Base-by-base conservation (phyloP, 202 grass and related monocot genomes). In the Musa balbisiana region DNA sequence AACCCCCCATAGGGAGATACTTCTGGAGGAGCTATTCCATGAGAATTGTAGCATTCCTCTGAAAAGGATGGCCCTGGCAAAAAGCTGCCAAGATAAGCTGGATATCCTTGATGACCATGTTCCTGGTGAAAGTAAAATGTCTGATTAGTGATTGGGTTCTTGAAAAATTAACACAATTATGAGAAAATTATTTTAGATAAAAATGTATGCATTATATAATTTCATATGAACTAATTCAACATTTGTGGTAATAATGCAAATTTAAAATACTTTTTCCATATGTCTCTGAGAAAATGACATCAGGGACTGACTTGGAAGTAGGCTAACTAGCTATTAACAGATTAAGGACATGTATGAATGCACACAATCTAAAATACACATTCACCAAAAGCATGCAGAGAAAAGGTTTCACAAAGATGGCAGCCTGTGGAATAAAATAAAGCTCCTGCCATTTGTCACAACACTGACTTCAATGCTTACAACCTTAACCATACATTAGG, bases 101-200 rank as follows among this genome's bases (percentile, higher is more conserved):
- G 77, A 85, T 91, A 89, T 68, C 73, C 80, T 15, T 71, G 79
- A 69, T 74, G 69, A 79, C 88, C 88, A 76, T 93, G 93, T 71
- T 93, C 90, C 93, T 96, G 79, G 73, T 73, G 49, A 75, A 53
- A 76, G 72, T 43, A 43, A 65, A 79, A 86, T 11, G 67, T 2
- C 21, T 10, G 56, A 56, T 56, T n/a, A 55, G 72, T 17, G 17
- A 24, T 8, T 17, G 8, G 13, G 53, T 27, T 43, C 55, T 9
- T 20, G 56, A 53, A 79, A 73, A 16, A 27, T n/a, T 10, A 12
- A 25, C 27, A 27, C 14, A 14, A 73, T 17, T 3, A 9, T 53
- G 20, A 19, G 21, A 54, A 20, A 22, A 2, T 21, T 24, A 2
- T 17, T 12, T 4, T 27, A 51, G 51, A 11, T 9, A 10, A 51